Evolutionary conservation across 2,329 filamentous ascomycete species (phyloP).

Genomic region (Fusarium udum): DNA sequence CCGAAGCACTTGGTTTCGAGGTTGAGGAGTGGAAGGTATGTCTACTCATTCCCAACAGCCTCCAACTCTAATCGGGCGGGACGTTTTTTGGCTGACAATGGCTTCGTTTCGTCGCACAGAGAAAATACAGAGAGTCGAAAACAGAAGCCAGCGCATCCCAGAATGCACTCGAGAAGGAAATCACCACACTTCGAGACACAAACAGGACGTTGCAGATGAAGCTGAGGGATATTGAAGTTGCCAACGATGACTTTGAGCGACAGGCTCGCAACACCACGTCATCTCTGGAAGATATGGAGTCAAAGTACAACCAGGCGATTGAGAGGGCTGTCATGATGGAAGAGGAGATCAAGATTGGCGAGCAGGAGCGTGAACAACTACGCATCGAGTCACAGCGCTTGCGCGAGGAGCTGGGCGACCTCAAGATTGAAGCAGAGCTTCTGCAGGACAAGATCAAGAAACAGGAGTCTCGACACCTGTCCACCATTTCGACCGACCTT

Average conservation of each 20-base stretch:
- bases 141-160: constrained; percentile 86
- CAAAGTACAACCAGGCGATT: constrained; percentile 94
- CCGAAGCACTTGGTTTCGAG: constrained; percentile 84
- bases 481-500: constrained; percentile 69
- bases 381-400: constrained; percentile 91
- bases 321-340: constrained; percentile 93
- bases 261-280: constrained; percentile 96
- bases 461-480: constrained; percentile 66
- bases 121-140: constrained; percentile 96
- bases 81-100: constrained; percentile 15
- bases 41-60: constrained; percentile 5
- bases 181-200: constrained; percentile 86
- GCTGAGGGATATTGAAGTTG: constrained; percentile 94
- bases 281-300: constrained; percentile 95
- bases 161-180: constrained; percentile 90
- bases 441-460: constrained; percentile 92
- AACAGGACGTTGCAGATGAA: constrained; percentile 84
- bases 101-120: constrained; percentile 58
- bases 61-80: neutral
- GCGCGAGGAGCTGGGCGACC: constrained; percentile 88
- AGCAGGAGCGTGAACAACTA: constrained; percentile 88
- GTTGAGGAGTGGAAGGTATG: constrained; percentile 98
- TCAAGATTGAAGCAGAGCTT: constrained; percentile 95
- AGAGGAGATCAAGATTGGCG: constrained; percentile 89
- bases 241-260: constrained; percentile 97